A percentile compares a stretch with the other conserved stretches of the same genome.
phyloP scores from a whole-genome alignment of 495 filamentous ascomycete species.

The Talaromyces borbonicus region DNA sequence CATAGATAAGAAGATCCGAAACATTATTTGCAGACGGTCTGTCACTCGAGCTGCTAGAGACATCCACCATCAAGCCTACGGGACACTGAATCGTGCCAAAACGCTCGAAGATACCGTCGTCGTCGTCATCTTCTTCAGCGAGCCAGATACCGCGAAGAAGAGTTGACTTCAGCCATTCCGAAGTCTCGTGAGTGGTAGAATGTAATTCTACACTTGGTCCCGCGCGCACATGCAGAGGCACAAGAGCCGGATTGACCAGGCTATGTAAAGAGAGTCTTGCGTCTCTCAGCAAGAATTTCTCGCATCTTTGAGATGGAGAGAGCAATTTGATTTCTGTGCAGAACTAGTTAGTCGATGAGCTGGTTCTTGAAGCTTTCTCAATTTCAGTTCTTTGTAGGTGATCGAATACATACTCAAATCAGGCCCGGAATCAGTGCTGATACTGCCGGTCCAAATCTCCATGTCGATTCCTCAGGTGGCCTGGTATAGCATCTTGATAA shows the following conservation, averaged over 20 bases:
- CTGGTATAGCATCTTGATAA: neutral
- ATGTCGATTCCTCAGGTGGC: neutral
- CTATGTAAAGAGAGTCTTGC: conserved; percentile 29
- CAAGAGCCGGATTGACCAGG: conserved; percentile 36
- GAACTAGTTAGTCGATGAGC: neutral
- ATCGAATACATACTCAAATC: neutral
- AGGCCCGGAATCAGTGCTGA: neutral
- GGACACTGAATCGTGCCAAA: conserved; percentile 31
- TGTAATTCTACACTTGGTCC: conserved; percentile 42
- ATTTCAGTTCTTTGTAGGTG: neutral
- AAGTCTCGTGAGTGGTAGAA: conserved; percentile 23
- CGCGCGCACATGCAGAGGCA: conserved; percentile 40
- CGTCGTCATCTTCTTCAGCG: conserved; percentile 19
- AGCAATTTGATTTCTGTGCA: conserved; percentile 28
- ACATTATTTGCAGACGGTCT: conserved; percentile 13
- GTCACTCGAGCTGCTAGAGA: conserved; percentile 12
- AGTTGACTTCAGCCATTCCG: conserved; percentile 28
- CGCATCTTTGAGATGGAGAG: conserved; percentile 28
- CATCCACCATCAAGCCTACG: conserved; percentile 28
- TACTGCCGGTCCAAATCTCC: conserved; percentile 10
- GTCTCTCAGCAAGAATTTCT: conserved; percentile 23
- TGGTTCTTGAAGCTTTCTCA: neutral
- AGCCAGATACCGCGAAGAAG: conserved; percentile 21
- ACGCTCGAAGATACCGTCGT: conserved; percentile 12
- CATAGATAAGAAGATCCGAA: conserved; percentile 50